Conservation (phyloP, 148 eudicot species). For the Vaccinium myrtillus region DNA sequence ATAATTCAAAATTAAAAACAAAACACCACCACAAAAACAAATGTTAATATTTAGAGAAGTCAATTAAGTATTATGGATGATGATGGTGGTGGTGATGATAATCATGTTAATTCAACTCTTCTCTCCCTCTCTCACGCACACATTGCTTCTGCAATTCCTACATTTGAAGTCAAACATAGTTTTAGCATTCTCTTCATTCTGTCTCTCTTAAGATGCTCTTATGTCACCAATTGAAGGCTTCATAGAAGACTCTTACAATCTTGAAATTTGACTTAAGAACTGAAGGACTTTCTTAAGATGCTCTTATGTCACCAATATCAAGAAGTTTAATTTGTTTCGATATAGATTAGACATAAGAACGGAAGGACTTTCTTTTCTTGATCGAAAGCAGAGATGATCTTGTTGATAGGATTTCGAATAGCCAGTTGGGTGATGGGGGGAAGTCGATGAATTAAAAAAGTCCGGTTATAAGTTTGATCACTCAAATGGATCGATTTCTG, state of each 20-base stretch:
- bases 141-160: slow-evolving; percentile 29
- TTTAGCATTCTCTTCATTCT: slow-evolving; percentile 18
- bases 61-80: slow-evolving; percentile 15
- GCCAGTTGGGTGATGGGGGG: neutral
- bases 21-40: slow-evolving; percentile 27
- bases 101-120: slow-evolving; percentile 16
- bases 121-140: neutral
- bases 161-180: slow-evolving; percentile 36
- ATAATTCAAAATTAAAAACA: neutral
- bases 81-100: slow-evolving; percentile 15
- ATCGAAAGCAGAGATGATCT: neutral
- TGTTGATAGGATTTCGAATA: slow-evolving; percentile 14
- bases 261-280: neutral
- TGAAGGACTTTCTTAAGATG: no score
- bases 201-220: slow-evolving; percentile 16
- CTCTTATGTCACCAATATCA: neutral
- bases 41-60: slow-evolving; percentile 19
- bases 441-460: neutral
- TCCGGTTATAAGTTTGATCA: slow-evolving; percentile 23
- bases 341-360: neutral
- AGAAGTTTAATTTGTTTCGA: neutral
- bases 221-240: slow-evolving; percentile 12
- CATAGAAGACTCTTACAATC: slow-evolving; percentile 5
- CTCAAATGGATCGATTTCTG: slow-evolving; percentile 30
- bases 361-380: slow-evolving; percentile 3